A percentile compares a stretch with the other conserved stretches of the same genome.
phyloP scores from a whole-genome alignment of 2,329 filamentous ascomycete genomes.

The Fusarium drepaniforme region DNA sequence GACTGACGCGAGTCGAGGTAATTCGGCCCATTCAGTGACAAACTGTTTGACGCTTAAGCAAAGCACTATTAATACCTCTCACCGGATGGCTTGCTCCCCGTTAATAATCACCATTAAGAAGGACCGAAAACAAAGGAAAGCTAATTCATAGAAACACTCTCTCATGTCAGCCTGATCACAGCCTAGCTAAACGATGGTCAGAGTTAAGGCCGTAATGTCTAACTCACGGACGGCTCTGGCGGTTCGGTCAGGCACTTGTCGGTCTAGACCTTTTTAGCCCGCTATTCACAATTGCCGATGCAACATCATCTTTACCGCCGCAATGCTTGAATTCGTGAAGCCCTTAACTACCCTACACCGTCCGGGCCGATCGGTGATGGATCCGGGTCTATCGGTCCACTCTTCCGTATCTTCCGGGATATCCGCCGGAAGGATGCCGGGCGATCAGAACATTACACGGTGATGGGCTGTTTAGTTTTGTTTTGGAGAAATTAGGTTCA shows the following conservation, averaged over 20 bases:
- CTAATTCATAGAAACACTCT: not conserved
- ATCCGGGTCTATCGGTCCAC: not conserved
- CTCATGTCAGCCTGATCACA: not conserved
- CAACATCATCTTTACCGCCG: not conserved
- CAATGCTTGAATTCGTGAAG: not conserved
- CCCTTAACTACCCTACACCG: slow-evolving; percentile 6
- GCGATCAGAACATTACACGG: not conserved
- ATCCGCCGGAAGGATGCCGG: not conserved
- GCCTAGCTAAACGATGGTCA: not conserved
- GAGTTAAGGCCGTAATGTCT: not conserved
- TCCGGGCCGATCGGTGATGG: not conserved
- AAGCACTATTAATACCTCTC: not conserved
- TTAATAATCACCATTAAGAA: not conserved
- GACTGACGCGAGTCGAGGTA: not conserved
- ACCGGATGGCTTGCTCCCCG: not conserved
- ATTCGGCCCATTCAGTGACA: not conserved
- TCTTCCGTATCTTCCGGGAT: slow-evolving; percentile 1
- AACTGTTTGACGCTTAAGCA: not conserved
- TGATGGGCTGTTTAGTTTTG: not conserved
- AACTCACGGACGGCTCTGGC: not conserved
- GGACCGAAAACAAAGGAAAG: not conserved
- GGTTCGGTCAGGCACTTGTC: not conserved
- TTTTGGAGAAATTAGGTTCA: not conserved
- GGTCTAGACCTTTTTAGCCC: not conserved
- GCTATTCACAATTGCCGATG: not conserved